Evolutionary conservation across 75 land plant species (phyloP).

Genomic region (Pinus taeda): DNA sequence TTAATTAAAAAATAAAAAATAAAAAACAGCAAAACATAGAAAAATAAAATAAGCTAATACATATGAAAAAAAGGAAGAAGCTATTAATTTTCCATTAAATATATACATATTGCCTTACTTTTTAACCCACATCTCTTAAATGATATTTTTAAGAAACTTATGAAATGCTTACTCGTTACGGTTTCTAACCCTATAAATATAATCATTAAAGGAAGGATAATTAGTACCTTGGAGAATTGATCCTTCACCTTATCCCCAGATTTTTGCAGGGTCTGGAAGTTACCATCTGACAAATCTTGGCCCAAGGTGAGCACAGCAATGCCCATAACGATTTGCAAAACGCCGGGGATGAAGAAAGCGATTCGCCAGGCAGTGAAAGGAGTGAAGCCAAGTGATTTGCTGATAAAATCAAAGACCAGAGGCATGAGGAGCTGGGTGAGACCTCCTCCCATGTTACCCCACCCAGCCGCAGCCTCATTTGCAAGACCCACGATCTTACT

Average conservation of each 20-base stretch:
- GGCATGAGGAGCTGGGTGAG: constrained; percentile 76
- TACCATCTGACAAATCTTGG: constrained; percentile 67
- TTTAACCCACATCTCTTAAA: too few relatives aligned
- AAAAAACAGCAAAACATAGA: too few relatives aligned
- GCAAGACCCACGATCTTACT: constrained; percentile 55
- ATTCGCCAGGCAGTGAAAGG: constrained; percentile 68
- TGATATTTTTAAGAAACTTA: too few relatives aligned
- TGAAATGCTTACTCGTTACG: too few relatives aligned
- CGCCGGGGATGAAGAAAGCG: constrained; percentile 70
- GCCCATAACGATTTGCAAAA: constrained; percentile 44
- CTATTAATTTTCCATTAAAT: too few relatives aligned
- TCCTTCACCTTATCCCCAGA: constrained; percentile 47
- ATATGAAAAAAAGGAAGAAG: too few relatives aligned
- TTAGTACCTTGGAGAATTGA: constrained; percentile 28
- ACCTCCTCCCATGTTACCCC: constrained; percentile 88
- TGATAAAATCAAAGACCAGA: constrained; percentile 34
- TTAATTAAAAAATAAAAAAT: too few relatives aligned
- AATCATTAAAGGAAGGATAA: neutral
- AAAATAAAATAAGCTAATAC: too few relatives aligned
- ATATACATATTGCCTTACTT: too few relatives aligned
- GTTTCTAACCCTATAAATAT: too few relatives aligned
- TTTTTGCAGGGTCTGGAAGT: constrained; percentile 29
- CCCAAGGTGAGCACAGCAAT: constrained; percentile 40
- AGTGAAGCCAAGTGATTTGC: constrained; percentile 12
- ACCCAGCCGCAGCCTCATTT: constrained; percentile 68